Base-by-base conservation (phyloP, 768 basidiomycete genomes). In the Hygrocybe coccinea region DNA sequence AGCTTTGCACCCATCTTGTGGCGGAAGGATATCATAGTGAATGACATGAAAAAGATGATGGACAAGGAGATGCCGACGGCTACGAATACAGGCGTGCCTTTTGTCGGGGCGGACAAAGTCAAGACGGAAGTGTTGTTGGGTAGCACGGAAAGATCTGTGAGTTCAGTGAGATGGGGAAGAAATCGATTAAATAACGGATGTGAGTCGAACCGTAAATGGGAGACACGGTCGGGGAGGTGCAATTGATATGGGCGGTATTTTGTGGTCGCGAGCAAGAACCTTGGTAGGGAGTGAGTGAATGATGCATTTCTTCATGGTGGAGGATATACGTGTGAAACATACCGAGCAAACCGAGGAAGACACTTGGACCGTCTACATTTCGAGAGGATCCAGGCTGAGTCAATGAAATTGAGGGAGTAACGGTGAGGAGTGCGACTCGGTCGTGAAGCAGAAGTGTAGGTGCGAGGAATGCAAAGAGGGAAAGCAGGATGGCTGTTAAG, bases 401-500 rank as follows among this genome's bases (percentile, higher is more conserved):
- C 52, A 74, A 57, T 1, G 62, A 60, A 8, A 76, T 70, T 2
- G 84, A 83, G 10, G 87, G 86, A 2, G 76, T 74, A 2, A 91
- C 83, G 1, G 75, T 79, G 44, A 89, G 71, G 35, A 91, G 74
- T 5, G 86, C 76, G 17, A 91, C 87, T 60, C 77, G 76, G 60
- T 76, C 75, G 33, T 82, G 79, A 10, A 90, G 74, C 62, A 87
- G 67, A 49, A 83, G 61, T 4, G 72, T 74, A 0, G 89, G 89
- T 0, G 89, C 80, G n/a, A 89, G 71, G 58, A 81, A 87, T 3
- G 83, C 78, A 59, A 91, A 81, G 2, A 89, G 64, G 3, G 81
- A 74, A 39, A 91, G 80, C 34, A 91, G 61, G 48, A 86, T 71
- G 9, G 87, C 79, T 4, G 87, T 82, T 41, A 90, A 71, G 57